Evolutionary conservation across 2,329 filamentous ascomycete genomes (phyloP), one percentile per base, ranked within the genome.

Genomic region (Coniochaeta sp.): DNA sequence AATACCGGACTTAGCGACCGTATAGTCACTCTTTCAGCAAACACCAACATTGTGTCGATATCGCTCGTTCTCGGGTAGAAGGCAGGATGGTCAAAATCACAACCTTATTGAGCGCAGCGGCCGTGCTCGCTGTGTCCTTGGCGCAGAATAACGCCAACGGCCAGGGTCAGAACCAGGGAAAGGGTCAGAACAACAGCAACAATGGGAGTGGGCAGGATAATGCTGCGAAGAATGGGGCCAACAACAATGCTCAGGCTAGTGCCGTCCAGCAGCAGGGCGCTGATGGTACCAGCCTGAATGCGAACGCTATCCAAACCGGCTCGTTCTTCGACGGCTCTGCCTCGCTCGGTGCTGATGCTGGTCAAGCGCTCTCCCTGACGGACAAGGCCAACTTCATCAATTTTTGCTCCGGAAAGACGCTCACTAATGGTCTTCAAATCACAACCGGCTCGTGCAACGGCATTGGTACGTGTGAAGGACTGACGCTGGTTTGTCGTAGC

Each of bases 341-440:
- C 9, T 34, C 54, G 4, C 34, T 56, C 8, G 54, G 60, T 63
- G 67, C 38, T 67, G 34, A 34, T 36, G 14, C 57, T 55, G 31
- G 38, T 36, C 54, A 56, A 28, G 54, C 54, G 8, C 31, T 36
- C n/a, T 50, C 22, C 16, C 58, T 62, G 22, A 81, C 77, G 44
- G 78, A 82, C 62, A 58, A 70, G 22, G 76, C 76, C 68, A 85
- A 85, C 72, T 85, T 85, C 70, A 84, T 85, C 76, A 84, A 84
- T 73, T 81, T 84, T 71, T 86, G 83, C 67, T 68, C 73, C 6
- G 81, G 80, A 62, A 77, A 81, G 68, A 78, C 75, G 3, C 66
- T 81, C 60, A 85, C 82, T 62, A 84, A 85, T 64, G 83, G 82
- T 63, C 71, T 73, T 6, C 82, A 85, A 64, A 70, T 75, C 63